These are phyloP conservation scores for Eucommia ulmoides DNA, from an alignment of 257 asterid genomes.

Conservation along the genomic window DNA sequence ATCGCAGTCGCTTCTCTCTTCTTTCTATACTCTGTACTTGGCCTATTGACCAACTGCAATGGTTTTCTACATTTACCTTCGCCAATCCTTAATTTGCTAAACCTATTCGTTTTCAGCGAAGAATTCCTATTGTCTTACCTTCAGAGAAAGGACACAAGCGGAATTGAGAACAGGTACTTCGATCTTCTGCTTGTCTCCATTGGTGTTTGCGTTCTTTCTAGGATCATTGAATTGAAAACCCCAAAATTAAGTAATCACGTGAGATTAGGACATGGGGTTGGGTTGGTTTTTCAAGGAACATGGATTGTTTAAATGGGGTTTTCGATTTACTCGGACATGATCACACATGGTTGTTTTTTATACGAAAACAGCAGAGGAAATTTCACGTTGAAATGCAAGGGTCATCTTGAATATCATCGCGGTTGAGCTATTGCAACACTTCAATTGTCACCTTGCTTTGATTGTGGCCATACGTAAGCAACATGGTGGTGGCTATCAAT, in stretches of 20 bases:
- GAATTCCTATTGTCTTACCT: conserved; percentile 65
- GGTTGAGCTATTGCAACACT: conserved; percentile 86
- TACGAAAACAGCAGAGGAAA: conserved; percentile 74
- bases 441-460: conserved; percentile 85
- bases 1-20: conserved; percentile 47
- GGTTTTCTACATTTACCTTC: conserved; percentile 32
- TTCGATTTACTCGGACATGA: conserved; percentile 63
- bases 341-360: conserved; percentile 63
- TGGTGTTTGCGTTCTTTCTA: conserved; percentile 55
- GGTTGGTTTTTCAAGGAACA: conserved; percentile 65
- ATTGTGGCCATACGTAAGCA: conserved; percentile 50
- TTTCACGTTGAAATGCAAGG: conserved; percentile 75
- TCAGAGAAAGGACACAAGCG: conserved; percentile 67
- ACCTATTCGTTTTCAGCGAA: conserved; percentile 65
- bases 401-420: conserved; percentile 76
- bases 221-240: conserved; percentile 52
- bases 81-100: conserved; percentile 35
- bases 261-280: conserved; percentile 59
- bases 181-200: conserved; percentile 66
- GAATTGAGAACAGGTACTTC: conserved; percentile 79
- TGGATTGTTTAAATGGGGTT: conserved; percentile 95
- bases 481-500: conserved; percentile 31
- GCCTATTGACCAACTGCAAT: conserved; percentile 28
- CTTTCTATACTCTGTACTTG: conserved; percentile 49
- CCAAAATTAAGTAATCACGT: conserved; percentile 35